Base-by-base conservation (phyloP, 805 yeast species). In the Groenewaldozyma tartarivorans region DNA sequence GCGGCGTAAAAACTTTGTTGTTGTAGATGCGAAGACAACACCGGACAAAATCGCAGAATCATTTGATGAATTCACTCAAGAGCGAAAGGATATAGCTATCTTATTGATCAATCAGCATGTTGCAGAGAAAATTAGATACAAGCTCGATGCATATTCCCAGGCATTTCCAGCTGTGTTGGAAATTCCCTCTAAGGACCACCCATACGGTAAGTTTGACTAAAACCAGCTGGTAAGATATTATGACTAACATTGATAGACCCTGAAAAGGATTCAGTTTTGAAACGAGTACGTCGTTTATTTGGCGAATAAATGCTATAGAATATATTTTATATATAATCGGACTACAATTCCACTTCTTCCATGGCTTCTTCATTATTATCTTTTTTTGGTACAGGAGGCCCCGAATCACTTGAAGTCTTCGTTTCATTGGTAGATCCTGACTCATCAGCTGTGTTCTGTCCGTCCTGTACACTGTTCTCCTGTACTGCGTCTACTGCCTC, bases 101-200 rank as follows among this genome's bases (percentile, higher is more conserved):
- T 63, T 92, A 47, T 71, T 92, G 57, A 88, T 92, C 61, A 92
- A 90, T 61, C 98, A 92, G 62, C 95, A 87, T 62, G 62, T 57
- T 49, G 97, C 98, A 15, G 97, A 92, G 55, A 72, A 77, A 52
- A 90, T 92, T 43, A 74, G 98, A 62, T 71, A 71, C 50, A 72
- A 73, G 49, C 86, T 92, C 35, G 98, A 92, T 55, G 71, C 75
- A 36, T 92, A 74, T 64, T 77, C 94, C 15, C 76, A 79, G 48
- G 95, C 98, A 7, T 92, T 92, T 64, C 98, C 98, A 5, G 96
- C 98, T 2, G 77, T 92, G 36, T 70, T 92, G 56, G 98, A 92
- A 65, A 92, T 92, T 47, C 98, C 98, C 20, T 86, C 96, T 13
- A 92, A 92, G 68, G 98, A 92, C 58, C 97, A 92, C 61, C 97